Base-by-base conservation (phyloP, 2,329 filamentous ascomycete genomes). In the Phaeoacremonium minimum region DNA sequence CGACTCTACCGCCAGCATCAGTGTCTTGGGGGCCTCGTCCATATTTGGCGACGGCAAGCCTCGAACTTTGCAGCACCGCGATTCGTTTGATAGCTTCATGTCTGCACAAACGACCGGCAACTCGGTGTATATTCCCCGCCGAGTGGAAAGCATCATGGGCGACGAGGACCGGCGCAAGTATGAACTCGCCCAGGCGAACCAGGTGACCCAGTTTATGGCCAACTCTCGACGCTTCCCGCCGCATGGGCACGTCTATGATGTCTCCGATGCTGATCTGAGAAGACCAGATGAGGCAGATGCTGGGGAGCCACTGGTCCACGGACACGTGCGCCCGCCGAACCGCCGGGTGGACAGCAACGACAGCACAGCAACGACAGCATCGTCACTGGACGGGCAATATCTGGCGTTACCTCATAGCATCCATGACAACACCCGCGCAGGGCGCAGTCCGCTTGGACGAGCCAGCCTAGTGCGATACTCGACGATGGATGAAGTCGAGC, bases 111-210 rank as follows among this genome's bases (percentile, higher is more conserved):
- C 77, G 0, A 71, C 62, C 8, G 66, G 60, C 33, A 74, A 77
- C 47, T 82, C 78, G 1, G 69, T 88, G 18, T 80, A 80, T 48
- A 63, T 83, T 52, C 84, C 85, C 1, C 73, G 77, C 11, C 70
- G 77, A 29, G 79, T 89, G 32, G 84, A 90, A 49, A 85, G 75
- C 50, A 77, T 91, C 50, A 86, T 94, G 77, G 78, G 78, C 44
- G 80, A 84, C 6, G 86, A 93, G 55, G 86, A 91, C 52, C 75
- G 79, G 22, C 75, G 73, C 45, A 85, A 87, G 51, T 87, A 89
- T 53, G 74, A 80, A 49, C 74, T 86, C 50, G 80, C 82, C 3
- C 84, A 85, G 52, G 70, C 73, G 29, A 70, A 60, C 38, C 71
- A 74, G 48, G 52, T 61, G 22, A 61, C 54, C 40, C 52, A 58